phyloP scores from a whole-genome alignment of 169 alveolate species.

The Cryptosporidium canis region DNA sequence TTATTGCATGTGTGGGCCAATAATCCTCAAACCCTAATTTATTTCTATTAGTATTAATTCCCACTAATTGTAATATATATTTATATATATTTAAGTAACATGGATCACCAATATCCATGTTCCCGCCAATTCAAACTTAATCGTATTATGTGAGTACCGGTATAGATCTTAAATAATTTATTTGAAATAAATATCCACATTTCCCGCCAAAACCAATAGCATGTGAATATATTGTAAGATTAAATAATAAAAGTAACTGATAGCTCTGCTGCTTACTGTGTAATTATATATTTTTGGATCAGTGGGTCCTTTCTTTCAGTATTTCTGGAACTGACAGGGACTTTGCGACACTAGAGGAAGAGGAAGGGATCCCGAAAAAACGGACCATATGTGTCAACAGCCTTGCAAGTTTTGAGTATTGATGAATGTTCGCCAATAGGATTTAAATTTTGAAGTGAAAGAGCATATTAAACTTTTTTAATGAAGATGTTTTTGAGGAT shows the following conservation, averaged over 20 bases:
- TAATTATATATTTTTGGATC: not conserved
- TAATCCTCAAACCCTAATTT: not conserved
- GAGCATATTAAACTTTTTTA: no score
- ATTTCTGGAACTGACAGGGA: not conserved
- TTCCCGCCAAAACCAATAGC: not conserved
- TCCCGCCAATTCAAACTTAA: not conserved
- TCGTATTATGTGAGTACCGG: not conserved
- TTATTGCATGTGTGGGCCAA: slow-evolving; percentile 6
- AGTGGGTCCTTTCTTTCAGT: not conserved
- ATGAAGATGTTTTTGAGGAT: not conserved
- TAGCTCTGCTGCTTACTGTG: not conserved
- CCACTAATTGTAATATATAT: no score
- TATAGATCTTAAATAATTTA: not conserved
- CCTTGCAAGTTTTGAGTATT: not conserved
- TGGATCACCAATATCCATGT: not conserved
- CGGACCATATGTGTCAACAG: not conserved
- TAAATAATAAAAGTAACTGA: not conserved
- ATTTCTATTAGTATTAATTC: no score
- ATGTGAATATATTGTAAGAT: not conserved
- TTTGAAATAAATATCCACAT: not conserved
- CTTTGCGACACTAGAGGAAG: not conserved
- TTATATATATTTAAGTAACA: not conserved
- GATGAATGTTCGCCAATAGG: not conserved
- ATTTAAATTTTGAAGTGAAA: not conserved
- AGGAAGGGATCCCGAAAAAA: not conserved